Base-by-base conservation (phyloP, 1,139 yeast species). In the Geotrichum australiense region DNA sequence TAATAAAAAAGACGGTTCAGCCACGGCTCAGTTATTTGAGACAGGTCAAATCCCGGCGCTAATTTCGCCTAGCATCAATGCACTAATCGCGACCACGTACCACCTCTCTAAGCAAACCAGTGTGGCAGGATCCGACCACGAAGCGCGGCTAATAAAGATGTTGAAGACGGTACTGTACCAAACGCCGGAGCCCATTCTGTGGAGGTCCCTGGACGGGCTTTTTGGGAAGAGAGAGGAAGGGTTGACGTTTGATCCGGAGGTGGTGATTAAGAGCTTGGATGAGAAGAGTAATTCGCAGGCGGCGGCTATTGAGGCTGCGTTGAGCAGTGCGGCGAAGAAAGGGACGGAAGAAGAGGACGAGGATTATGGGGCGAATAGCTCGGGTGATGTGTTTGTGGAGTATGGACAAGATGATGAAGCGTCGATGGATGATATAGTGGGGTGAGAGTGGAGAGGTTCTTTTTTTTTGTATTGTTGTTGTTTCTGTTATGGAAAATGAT, bases 251-350 rank as follows among this genome's bases (percentile, higher is more conserved):
- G 29, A 48, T 28, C 33, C 48, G 5, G 23, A 25, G 2, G 18
- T 16, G 7, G 40, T 45, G 2, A 18, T 42, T 36, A 33, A 29
- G 5, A 21, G 34, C 8, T 15, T 40, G 26, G 20, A 20, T 3
- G 27, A 5, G 8, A 35, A 30, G 16, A 28, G 39, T 2, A 20
- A 28, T 4, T 19, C 30, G 19, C 30, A 35, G 19, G 39, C 39
- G 12, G 39, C 41, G 2, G 37, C 37, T 3, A 18, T 33, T 24
- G 33, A 29, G 11, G 34, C 26, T 3, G 37, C 34, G 2, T 10
- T 16, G 12, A 35, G 15, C 15, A 67, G 1, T 91, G 91, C 61
- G 94, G 95, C 1, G 47, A 68, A 46, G 57, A 65, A 15, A 91
- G 98, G 98, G 18, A 5, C 32, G 6, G 14, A 32, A 20, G 12